Conservation (phyloP, 345 rosid genomes). For the Citrus australasica region DNA sequence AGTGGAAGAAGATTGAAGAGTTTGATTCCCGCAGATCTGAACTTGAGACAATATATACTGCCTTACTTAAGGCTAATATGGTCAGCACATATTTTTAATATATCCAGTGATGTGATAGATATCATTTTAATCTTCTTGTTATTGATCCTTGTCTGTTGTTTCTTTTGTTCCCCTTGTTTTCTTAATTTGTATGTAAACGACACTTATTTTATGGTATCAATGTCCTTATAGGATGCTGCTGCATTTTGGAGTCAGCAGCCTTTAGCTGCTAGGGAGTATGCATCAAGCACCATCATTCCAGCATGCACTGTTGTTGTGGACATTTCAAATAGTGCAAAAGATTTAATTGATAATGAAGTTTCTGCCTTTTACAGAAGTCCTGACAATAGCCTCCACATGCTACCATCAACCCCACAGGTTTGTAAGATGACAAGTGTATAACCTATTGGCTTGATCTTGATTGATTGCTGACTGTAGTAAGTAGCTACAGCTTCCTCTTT, state of each 20-base stretch:
- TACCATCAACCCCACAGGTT: constrained; percentile 94
- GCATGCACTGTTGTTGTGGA: constrained; percentile 65
- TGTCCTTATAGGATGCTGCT: constrained; percentile 63
- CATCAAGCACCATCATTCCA: constrained; percentile 79
- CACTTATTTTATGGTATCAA: constrained; percentile 2
- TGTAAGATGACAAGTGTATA: constrained; percentile 18
- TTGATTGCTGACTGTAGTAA: not conserved
- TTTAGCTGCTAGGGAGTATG: constrained; percentile 77
- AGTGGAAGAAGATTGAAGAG: constrained; percentile 96
- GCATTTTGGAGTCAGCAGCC: constrained; percentile 93
- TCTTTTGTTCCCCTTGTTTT: not conserved
- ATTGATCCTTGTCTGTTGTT: not conserved
- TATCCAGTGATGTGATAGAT: not conserved
- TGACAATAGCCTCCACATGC: constrained; percentile 85
- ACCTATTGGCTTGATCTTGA: not conserved
- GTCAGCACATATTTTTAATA: constrained; percentile 34
- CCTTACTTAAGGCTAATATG: constrained; percentile 81
- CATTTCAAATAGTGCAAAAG: constrained; percentile 76
- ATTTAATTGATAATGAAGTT: constrained; percentile 75
- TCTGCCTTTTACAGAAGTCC: constrained; percentile 81
- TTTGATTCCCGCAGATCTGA: constrained; percentile 90
- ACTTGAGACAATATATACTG: constrained; percentile 77
- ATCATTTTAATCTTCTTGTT: not conserved
- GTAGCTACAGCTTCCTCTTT: not conserved
- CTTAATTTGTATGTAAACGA: not conserved